These are phyloP conservation scores for Tolypocladium sp. DNA, from an alignment of 2,329 filamentous ascomycete species.

Conservation along the genomic window DNA sequence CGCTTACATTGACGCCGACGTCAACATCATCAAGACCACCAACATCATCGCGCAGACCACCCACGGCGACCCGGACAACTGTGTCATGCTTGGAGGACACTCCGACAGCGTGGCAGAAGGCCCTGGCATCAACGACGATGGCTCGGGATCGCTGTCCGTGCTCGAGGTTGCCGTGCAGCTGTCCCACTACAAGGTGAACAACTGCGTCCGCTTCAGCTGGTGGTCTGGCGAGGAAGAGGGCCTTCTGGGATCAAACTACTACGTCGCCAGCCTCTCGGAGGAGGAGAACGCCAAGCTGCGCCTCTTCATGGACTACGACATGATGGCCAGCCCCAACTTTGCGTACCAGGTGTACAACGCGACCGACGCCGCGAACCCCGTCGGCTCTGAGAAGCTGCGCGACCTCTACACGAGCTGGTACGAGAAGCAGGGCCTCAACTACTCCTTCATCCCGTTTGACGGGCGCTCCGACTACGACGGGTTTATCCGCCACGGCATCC, in stretches of 20 bases:
- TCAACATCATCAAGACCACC: slow-evolving; percentile 42
- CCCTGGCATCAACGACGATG: slow-evolving; percentile 72
- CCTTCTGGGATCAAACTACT: slow-evolving; percentile 54
- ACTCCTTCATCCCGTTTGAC: slow-evolving; percentile 65
- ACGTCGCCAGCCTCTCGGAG: slow-evolving; percentile 42
- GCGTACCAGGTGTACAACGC: slow-evolving; percentile 64
- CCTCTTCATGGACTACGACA: slow-evolving; percentile 62
- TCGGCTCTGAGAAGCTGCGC: slow-evolving; percentile 60
- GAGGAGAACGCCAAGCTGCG: slow-evolving; percentile 55
- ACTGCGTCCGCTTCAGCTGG: slow-evolving; percentile 60
- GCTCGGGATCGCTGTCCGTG: slow-evolving; percentile 54
- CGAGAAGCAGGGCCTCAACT: slow-evolving; percentile 49
- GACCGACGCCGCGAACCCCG: slow-evolving; percentile 60
- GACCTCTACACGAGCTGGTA: slow-evolving; percentile 63
- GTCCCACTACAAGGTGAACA: slow-evolving; percentile 47
- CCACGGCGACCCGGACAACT: slow-evolving; percentile 51
- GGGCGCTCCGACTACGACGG: slow-evolving; percentile 73
- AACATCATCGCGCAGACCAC: slow-evolving; percentile 57
- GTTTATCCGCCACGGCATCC: slow-evolving; percentile 65
- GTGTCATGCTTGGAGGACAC: slow-evolving; percentile 57
- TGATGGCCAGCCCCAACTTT: slow-evolving; percentile 58
- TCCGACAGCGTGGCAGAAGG: slow-evolving; percentile 54
- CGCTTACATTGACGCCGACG: slow-evolving; percentile 50
- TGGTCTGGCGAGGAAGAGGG: slow-evolving; percentile 61
- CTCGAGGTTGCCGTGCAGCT: slow-evolving; percentile 55